Evolutionary conservation across 768 basidiomycete species (phyloP).

Genomic region (Scleroderma bovista): DNA sequence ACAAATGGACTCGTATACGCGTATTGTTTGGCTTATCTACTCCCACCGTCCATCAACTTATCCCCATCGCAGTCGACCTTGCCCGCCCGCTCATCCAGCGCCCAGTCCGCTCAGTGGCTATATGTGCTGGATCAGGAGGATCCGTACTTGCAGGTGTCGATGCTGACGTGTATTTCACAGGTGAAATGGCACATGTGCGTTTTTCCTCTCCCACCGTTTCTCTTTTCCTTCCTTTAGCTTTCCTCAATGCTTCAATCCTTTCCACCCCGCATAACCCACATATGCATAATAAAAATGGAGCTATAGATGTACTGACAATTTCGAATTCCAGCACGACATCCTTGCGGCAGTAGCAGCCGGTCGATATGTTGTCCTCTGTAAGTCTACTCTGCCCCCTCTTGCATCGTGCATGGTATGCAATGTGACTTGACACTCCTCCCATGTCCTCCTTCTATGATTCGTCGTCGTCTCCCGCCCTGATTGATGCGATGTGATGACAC

Average conservation of each 20-base stretch:
- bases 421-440: no score
- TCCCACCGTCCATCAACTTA: background rate
- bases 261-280: background rate
- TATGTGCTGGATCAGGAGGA: conserved; percentile 89
- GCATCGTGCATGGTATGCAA: background rate
- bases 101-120: conserved; percentile 60
- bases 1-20: no score
- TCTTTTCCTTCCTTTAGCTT: no score
- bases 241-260: conserved; percentile 15
- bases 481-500: no score
- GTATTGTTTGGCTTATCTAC: no score
- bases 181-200: conserved; percentile 86
- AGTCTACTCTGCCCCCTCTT: conserved; percentile 25
- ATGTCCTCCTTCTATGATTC: no score
- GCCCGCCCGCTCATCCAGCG: conserved; percentile 40
- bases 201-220: background rate
- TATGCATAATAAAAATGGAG: background rate
- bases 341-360: conserved; percentile 74
- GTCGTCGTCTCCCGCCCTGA: no score
- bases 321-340: conserved; percentile 67
- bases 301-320: background rate
- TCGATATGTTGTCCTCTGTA: conserved; percentile 79
- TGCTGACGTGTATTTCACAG: conserved; percentile 89
- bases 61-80: conserved; percentile 51
- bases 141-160: conserved; percentile 64